Evolutionary conservation across 805 yeast genomes (phyloP), one percentile per base, ranked within the genome.

Genomic region (Blastobotrys mokoenaii): DNA sequence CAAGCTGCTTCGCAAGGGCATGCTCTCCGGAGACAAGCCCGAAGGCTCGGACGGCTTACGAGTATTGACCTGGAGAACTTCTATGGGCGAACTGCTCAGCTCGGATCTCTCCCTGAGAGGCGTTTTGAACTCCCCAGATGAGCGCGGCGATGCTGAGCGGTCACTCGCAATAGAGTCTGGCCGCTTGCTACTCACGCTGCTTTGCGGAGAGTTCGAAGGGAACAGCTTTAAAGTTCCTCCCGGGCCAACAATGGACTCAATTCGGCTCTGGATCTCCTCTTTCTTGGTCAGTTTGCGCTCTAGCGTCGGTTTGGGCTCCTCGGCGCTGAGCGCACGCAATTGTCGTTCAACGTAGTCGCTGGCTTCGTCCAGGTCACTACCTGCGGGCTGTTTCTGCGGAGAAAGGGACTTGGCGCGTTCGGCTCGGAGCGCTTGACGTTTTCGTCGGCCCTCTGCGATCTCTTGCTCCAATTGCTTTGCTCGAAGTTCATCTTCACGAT

Each of bases 401-500:
- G 57, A 51, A 11, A 46, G 10, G 12, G 59, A 55, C 3, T 56
- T 44, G 4, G 56, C 42, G 17, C 48, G 32, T 14, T 44, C 40
- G 4, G 46, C 59, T 17, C 61, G 46, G 22, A 57, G 38, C 3
- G 58, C 60, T 40, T 53, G 46, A 14, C 63, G 46, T 8, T 61
- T 38, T 32, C 48, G 50, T 22, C 62, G 43, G 22, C 63, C 61
- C n/a, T 54, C 62, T 31, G 50, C 47, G 25, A 59, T 58, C 38
- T 59, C 62, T 25, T 48, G 48, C 37, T 59, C 63, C 43, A 59
- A 46, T 35, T 55, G 52, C 39, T 51, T 50, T 11, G 63, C 58
- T 18, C 63, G 55, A 14, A 55, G 45, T 31, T 58, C 62, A 46
- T 59, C 63, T 43, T 59, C 63, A 12, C 57, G 56, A 31, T 53